A percentile compares a stretch with the other conserved stretches of the same genome.
These are phyloP conservation scores for Quercus aquifolioides DNA, from an alignment of 306 rosid genomes.

Conservation along the genomic window DNA sequence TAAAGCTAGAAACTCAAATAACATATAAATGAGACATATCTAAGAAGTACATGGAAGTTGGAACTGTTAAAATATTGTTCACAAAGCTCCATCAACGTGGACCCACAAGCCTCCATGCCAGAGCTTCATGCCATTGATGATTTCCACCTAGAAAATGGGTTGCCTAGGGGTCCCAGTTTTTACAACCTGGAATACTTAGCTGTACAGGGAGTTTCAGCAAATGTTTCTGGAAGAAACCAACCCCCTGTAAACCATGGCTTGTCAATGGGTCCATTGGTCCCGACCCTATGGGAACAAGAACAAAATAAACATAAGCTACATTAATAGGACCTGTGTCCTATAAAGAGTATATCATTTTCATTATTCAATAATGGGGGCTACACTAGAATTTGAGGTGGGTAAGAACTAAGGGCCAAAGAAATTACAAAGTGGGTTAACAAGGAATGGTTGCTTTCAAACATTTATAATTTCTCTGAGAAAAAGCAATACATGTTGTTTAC, in stretches of 20 bases:
- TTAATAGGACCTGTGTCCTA: slow-evolving; percentile 1
- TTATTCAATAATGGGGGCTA: background rate
- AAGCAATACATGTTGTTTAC: too few relatives aligned
- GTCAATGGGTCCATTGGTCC: slow-evolving; percentile 40
- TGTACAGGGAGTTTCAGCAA: slow-evolving; percentile 41
- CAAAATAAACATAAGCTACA: background rate
- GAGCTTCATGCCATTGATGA: slow-evolving; percentile 12
- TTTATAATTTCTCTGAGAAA: too few relatives aligned
- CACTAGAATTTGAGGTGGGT: background rate
- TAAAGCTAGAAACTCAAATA: slow-evolving; percentile 8
- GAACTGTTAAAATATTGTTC: background rate
- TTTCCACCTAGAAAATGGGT: slow-evolving; percentile 31
- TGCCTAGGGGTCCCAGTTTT: slow-evolving; percentile 26
- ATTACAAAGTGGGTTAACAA: background rate
- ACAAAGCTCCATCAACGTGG: slow-evolving; percentile 7
- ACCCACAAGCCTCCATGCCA: slow-evolving; percentile 5
- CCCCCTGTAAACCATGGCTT: slow-evolving; percentile 25
- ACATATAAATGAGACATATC: slow-evolving; percentile 11
- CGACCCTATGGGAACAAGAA: slow-evolving; percentile 11
- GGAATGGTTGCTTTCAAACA: background rate
- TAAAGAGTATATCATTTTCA: background rate
- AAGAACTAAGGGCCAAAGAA: too few relatives aligned
- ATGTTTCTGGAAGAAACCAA: slow-evolving; percentile 29
- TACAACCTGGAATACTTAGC: slow-evolving; percentile 60
- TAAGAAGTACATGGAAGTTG: background rate